Evolutionary conservation across 495 filamentous ascomycete species (phyloP), one percentile per base, ranked within the genome.

Genomic region (Penicillium ucsense): DNA sequence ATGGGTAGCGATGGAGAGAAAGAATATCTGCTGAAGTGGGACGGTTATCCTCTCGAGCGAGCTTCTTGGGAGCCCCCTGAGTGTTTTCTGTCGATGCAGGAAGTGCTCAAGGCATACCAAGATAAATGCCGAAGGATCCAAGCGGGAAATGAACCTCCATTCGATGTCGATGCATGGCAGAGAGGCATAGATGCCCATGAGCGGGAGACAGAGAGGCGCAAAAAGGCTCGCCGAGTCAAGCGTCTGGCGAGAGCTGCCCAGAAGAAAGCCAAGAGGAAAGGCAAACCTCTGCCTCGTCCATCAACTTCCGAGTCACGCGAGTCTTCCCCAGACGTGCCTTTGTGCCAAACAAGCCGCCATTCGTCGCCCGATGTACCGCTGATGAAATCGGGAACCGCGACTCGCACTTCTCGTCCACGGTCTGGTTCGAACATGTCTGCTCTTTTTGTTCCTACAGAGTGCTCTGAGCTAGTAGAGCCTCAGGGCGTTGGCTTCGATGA

Each of bases 1-100:
- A 51, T 35, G 3, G 50, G 44, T 3, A n/a, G 60, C 6, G 66
- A 60, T 6, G 53, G 59, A 27, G 64, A 53, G 3, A 35, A 30
- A 10, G 12, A 27, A 48, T 89, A 83, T 55, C 68, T 89, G 3
- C 74, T 88, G 32, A 72, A 77, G 49, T 90, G 86, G 86, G 70
- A 70, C 28, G 73, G 68, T n/a, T 89, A 85, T 48, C 62, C 69
- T 1, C 41, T 80, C 6, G 49, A 78, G 8, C 58, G 79, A 40
- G 67, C 76, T 39, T 79, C 76, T 1, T 89, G 84, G 85, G 83
- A 88, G 50, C 78, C 82, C 0, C 56, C 56, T n/a, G 59, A 72
- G 0, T 63, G 72, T 39, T 76, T 43, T 31, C 30, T 89, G 35
- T 60, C 73, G 20, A 59, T 68, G 9, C 63, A 67, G 0, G 56